Conservation (phyloP, 2,329 filamentous ascomycete species). For the Hansfordia pulvinata region DNA sequence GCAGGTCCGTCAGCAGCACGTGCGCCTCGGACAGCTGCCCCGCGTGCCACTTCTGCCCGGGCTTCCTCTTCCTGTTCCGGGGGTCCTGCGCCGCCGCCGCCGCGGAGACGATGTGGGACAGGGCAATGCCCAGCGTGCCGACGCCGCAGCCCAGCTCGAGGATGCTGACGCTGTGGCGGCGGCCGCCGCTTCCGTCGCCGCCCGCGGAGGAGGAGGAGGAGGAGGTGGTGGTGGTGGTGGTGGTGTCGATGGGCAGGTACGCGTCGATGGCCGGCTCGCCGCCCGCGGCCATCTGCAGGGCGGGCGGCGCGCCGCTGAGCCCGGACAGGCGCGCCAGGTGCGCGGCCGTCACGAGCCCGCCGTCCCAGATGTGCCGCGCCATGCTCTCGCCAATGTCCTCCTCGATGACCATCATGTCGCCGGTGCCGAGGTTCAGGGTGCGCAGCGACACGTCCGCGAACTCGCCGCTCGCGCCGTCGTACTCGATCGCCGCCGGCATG, state of each 20-base stretch:
- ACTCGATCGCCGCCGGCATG: conserved; percentile 5
- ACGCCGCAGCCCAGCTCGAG: conserved; percentile 44
- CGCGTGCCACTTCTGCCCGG: too few species aligned
- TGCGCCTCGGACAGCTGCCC: conserved; percentile 6
- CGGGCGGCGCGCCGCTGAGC: conserved; percentile 5
- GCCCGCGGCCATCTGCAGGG: too few species aligned
- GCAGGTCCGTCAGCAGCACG: conserved; percentile 40
- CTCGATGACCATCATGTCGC: conserved; percentile 24
- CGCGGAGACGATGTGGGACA: conserved; percentile 21
- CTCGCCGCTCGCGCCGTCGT: conserved; percentile 10
- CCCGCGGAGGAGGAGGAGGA: conserved; percentile 4
- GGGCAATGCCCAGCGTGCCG: conserved; percentile 37
- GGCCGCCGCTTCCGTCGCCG: too few species aligned
- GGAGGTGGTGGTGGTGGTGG: conserved; percentile 3
- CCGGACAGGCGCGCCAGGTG: too few species aligned
- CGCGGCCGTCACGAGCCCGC: conserved; percentile 31
- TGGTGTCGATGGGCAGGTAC: conserved; percentile 3
- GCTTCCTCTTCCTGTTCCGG: too few species aligned
- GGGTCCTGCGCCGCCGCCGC: conserved; percentile 8
- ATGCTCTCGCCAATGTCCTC: conserved; percentile 48
- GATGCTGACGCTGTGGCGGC: conserved; percentile 24
- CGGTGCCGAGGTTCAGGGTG: conserved; percentile 17
- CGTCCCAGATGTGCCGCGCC: conserved; percentile 46
- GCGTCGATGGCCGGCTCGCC: too few species aligned
- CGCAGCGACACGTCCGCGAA: conserved; percentile 8